These are phyloP conservation scores for Falciphora oryzae DNA, from an alignment of 2,329 filamentous ascomycete species.

Conservation along the genomic window DNA sequence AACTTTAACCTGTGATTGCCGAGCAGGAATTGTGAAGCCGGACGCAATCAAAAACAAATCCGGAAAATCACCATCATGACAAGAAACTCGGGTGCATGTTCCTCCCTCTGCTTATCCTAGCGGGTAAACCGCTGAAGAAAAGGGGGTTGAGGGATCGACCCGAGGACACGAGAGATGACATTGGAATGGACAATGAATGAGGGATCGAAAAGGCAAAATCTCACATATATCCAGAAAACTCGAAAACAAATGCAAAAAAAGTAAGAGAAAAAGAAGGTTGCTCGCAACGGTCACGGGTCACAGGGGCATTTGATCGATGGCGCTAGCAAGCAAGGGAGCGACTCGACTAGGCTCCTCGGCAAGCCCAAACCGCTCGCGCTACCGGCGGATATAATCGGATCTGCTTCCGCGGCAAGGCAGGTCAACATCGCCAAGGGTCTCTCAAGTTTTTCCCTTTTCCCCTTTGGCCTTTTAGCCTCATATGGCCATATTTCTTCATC, in stretches of 20 bases:
- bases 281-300: not conserved
- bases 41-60: not conserved
- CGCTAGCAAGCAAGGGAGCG: not conserved
- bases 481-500: not conserved
- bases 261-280: not conserved
- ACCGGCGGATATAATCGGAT: not conserved
- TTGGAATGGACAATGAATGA: no score
- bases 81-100: no score
- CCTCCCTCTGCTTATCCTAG: no score
- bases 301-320: not conserved
- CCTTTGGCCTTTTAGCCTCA: not conserved
- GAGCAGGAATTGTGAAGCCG: not conserved
- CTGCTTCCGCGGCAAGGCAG: not conserved
- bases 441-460: not conserved
- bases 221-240: not conserved
- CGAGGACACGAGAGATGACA: no score
- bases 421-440: not conserved
- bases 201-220: no score
- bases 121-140: not conserved
- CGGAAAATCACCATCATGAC: no score
- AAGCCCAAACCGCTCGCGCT: not conserved
- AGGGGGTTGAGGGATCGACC: not conserved
- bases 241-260: not conserved
- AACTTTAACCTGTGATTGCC: slow-evolving; percentile 45
- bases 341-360: not conserved